Evolutionary conservation across 2,329 filamentous ascomycete species (phyloP).

Genomic region (Pezicula radicicola): DNA sequence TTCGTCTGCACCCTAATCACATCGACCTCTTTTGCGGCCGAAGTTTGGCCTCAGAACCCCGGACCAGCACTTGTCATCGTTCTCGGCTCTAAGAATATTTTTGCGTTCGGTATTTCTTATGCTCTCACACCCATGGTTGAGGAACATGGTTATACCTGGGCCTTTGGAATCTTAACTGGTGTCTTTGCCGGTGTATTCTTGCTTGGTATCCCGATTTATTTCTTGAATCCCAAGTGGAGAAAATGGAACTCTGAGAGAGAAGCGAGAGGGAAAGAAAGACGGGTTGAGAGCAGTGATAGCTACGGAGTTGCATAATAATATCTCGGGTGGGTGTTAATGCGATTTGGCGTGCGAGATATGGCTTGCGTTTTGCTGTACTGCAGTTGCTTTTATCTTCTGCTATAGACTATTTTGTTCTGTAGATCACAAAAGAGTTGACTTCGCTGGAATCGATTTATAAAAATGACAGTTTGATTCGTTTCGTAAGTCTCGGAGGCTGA

Average conservation of each 20-base stretch:
- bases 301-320: no score
- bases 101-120: slow-evolving; percentile 30
- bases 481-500: no score
- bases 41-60: slow-evolving; percentile 27
- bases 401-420: no score
- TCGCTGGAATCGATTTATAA: no score
- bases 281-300: no score
- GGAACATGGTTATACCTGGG: slow-evolving; percentile 1
- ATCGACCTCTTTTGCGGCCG: slow-evolving; percentile 1
- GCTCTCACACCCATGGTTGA: slow-evolving; percentile 30
- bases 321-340: no score
- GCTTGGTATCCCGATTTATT: neutral
- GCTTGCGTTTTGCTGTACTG: no score
- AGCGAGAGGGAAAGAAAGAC: neutral
- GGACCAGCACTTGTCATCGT: slow-evolving; percentile 31
- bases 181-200: neutral
- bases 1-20: neutral
- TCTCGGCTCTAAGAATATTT: slow-evolving; percentile 31
- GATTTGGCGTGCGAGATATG: no score
- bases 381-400: no score
- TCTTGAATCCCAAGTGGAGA: neutral
- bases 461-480: no score
- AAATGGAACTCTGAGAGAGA: neutral
- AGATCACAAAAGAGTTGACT: no score
- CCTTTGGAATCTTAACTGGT: neutral